Conservation (phyloP, 208 protist species). For the Phytomonas francai region DNA sequence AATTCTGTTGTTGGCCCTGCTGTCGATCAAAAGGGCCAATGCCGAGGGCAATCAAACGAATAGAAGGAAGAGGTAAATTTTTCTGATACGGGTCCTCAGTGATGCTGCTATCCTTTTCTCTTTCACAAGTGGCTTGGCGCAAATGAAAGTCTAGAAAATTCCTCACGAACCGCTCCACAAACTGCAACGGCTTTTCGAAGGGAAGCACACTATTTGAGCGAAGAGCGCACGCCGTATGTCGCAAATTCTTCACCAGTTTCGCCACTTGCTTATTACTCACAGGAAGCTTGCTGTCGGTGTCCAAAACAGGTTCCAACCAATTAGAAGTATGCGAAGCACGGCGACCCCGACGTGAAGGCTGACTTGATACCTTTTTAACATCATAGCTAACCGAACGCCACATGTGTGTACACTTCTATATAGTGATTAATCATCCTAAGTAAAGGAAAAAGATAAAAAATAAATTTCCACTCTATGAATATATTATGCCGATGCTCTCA, state of each 20-base stretch:
- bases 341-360: neutral
- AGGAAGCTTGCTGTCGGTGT: neutral
- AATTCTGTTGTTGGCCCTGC: conserved; percentile 16
- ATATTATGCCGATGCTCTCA: neutral
- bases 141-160: neutral
- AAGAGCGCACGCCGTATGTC: neutral
- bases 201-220: neutral
- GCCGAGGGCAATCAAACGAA: conserved; percentile 32
- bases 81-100: neutral
- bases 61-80: neutral
- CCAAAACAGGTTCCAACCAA: neutral
- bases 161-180: neutral
- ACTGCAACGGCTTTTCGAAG: neutral
- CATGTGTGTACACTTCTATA: neutral
- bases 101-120: neutral
- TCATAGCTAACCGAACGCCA: neutral
- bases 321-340: neutral
- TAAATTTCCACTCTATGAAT: neutral
- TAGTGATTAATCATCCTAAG: neutral
- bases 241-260: neutral
- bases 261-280: neutral
- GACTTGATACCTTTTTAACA: neutral
- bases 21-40: conserved; percentile 36
- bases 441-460: neutral
- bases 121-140: neutral